phyloP scores from a whole-genome alignment of 257 asterid genomes.

The Solanum arcanum region DNA sequence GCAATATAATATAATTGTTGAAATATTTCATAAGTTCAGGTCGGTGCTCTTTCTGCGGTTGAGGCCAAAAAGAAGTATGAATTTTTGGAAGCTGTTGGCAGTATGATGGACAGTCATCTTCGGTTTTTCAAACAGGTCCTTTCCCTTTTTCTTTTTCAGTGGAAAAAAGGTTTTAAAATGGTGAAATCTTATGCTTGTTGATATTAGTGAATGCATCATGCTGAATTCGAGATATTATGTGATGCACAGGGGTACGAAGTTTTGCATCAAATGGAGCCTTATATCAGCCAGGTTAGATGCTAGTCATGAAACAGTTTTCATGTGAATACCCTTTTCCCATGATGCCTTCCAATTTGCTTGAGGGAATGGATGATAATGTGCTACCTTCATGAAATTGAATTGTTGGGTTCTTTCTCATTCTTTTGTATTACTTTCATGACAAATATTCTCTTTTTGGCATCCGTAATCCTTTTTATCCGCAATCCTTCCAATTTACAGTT shows the following conservation, averaged over 20 bases:
- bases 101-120: slow-evolving; percentile 88
- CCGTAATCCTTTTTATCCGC: not conserved
- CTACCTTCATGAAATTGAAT: not conserved
- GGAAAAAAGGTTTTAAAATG: slow-evolving; percentile 36
- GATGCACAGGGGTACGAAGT: slow-evolving; percentile 77
- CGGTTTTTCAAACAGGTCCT: slow-evolving; percentile 70
- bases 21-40: slow-evolving; percentile 30
- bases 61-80: slow-evolving; percentile 91
- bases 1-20: slow-evolving; percentile 2
- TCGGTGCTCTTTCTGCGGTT: slow-evolving; percentile 72
- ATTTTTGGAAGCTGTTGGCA: slow-evolving; percentile 79
- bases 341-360: not conserved
- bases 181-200: not conserved
- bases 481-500: not conserved
- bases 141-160: not conserved
- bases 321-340: not conserved
- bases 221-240: slow-evolving; percentile 12
- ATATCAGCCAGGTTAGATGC: slow-evolving; percentile 60
- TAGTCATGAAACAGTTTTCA: not conserved
- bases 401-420: not conserved
- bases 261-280: slow-evolving; percentile 92
- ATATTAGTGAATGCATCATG: not conserved
- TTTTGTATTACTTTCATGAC: not conserved
- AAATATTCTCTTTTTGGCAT: not conserved
- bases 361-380: not conserved